These are phyloP conservation scores for Cicer bijugum DNA, from an alignment of 306 rosid species.

Conservation along the genomic window DNA sequence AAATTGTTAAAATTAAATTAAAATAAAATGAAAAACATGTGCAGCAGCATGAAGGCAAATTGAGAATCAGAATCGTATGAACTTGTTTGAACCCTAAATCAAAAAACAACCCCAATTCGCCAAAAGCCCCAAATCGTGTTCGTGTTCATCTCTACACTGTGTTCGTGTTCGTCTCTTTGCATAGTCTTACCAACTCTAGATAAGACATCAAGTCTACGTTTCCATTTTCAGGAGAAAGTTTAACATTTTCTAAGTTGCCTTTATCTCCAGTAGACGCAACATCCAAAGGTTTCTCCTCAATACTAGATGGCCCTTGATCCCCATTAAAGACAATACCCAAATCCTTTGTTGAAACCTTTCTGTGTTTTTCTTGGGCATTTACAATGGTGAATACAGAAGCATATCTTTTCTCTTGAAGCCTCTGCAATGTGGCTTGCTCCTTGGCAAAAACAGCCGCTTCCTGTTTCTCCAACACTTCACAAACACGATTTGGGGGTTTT, in stretches of 20 bases:
- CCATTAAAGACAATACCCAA: constrained; percentile 54
- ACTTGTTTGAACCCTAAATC: too few relatives aligned
- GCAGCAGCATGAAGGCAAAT: too few relatives aligned
- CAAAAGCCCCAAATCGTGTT: too few relatives aligned
- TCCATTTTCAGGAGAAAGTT: constrained; percentile 55
- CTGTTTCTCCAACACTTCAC: constrained; percentile 63
- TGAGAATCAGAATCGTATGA: too few relatives aligned
- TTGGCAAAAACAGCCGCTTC: constrained; percentile 75
- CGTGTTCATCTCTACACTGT: too few relatives aligned
- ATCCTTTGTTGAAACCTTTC: constrained; percentile 68
- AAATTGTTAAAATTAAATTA: too few relatives aligned
- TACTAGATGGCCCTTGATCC: constrained; percentile 49
- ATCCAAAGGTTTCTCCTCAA: constrained; percentile 68
- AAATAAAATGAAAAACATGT: too few relatives aligned
- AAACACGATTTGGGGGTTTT: too few relatives aligned
- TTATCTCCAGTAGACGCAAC: constrained; percentile 55
- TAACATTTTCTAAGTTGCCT: constrained; percentile 50
- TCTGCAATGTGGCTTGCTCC: constrained; percentile 75
- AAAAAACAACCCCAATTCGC: too few relatives aligned
- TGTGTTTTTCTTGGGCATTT: constrained; percentile 68
- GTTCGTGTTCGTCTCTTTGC: too few relatives aligned
- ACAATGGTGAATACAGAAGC: constrained; percentile 76
- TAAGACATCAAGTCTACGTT: constrained; percentile 62
- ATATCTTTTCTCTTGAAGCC: constrained; percentile 85
- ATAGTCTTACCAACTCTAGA: constrained; percentile 74